Evolutionary conservation across 1,284 basidiomycete genomes (phyloP).

Genomic region (Coriolopsis trogii): DNA sequence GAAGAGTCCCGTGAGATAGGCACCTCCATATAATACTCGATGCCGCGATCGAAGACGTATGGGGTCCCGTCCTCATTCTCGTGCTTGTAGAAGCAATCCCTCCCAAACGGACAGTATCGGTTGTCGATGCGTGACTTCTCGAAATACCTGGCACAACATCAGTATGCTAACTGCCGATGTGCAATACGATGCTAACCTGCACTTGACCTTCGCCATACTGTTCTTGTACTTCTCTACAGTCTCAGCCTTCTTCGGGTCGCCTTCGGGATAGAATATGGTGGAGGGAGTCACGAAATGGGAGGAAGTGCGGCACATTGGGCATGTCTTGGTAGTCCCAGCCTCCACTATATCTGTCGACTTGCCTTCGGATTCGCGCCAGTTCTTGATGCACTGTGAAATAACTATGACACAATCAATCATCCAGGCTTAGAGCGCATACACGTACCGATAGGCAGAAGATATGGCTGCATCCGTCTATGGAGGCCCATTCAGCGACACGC

Average conservation of each 20-base stretch:
- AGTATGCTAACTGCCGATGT: not conserved
- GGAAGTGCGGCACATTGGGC: slow-evolving; percentile 68
- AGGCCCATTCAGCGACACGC: not conserved
- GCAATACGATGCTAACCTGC: slow-evolving; percentile 42
- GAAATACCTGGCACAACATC: slow-evolving; percentile 55
- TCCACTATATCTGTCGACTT: slow-evolving; percentile 53
- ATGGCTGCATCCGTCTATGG: slow-evolving; percentile 67
- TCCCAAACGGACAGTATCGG: slow-evolving; percentile 72
- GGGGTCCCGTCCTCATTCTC: slow-evolving; percentile 63
- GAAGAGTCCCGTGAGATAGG: too few species aligned
- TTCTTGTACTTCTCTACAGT: slow-evolving; percentile 61
- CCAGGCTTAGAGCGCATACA: slow-evolving; percentile 1
- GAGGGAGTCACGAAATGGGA: slow-evolving; percentile 73
- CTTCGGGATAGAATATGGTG: slow-evolving; percentile 60
- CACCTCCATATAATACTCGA: slow-evolving; percentile 54
- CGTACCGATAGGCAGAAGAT: slow-evolving; percentile 68
- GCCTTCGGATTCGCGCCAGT: slow-evolving; percentile 64
- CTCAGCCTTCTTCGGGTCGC: slow-evolving; percentile 51
- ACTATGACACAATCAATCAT: slow-evolving; percentile 5
- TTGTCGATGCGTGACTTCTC: slow-evolving; percentile 45
- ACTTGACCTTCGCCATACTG: slow-evolving; percentile 69
- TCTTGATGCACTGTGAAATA: slow-evolving; percentile 61
- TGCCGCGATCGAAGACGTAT: slow-evolving; percentile 56
- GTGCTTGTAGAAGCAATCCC: slow-evolving; percentile 78
- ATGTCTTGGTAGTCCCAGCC: slow-evolving; percentile 67